Evolutionary conservation across 345 rosid species (phyloP).

Genomic region (Reutealis trisperma): DNA sequence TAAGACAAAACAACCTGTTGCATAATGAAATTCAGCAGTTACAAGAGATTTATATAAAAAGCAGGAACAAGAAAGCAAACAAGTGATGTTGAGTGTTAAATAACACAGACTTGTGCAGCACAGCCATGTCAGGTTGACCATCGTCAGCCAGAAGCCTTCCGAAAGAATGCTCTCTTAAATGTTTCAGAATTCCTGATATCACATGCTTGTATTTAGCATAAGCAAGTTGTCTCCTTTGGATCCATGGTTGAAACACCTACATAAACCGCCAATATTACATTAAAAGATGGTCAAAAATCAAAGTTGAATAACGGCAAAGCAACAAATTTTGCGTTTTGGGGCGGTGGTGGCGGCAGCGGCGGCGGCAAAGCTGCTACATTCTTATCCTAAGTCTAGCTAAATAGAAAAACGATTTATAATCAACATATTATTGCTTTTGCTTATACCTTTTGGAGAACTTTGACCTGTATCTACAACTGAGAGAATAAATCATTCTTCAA

Average conservation of each 20-base stretch:
- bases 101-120: constrained; percentile 49
- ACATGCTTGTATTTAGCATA: constrained; percentile 68
- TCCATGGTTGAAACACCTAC: constrained; percentile 74
- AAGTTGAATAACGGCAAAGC: background rate
- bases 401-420: too few relatives aligned
- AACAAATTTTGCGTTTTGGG: background rate
- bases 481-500: too few relatives aligned
- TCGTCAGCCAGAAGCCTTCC: constrained; percentile 65
- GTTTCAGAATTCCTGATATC: constrained; percentile 64
- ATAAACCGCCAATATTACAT: background rate
- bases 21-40: background rate
- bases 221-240: constrained; percentile 70
- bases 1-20: constrained; percentile 61
- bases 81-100: background rate
- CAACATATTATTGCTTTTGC: too few relatives aligned
- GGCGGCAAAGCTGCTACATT: too few relatives aligned
- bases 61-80: background rate
- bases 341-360: too few relatives aligned
- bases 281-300: background rate
- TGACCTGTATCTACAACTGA: too few relatives aligned
- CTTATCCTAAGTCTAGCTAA: too few relatives aligned
- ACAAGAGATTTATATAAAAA: background rate
- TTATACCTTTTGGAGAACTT: too few relatives aligned
- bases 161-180: constrained; percentile 55
- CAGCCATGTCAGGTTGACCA: constrained; percentile 52